Base-by-base conservation (phyloP, 1,284 basidiomycete genomes). In the Pseudomicrostroma phylloplanum region DNA sequence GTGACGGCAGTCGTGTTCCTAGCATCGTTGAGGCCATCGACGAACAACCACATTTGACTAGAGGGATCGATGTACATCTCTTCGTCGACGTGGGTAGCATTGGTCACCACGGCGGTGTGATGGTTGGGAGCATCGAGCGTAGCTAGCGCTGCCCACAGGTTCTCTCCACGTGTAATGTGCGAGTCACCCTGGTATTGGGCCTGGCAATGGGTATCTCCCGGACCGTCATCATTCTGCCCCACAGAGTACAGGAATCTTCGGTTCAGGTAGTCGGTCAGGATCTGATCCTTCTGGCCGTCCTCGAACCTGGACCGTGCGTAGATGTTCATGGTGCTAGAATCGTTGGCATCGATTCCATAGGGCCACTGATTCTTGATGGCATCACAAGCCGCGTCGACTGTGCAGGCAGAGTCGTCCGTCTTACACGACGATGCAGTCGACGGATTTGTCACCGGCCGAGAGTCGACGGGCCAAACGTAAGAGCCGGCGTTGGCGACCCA, bases 131-230 rank as follows among this genome's bases (percentile, higher is more conserved):
- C 51, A 26, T 26, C 13, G 13, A 25, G 13, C 40, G 36, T 23
- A 13, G 17, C 36, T 15, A 65, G 53, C 7, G 60, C 56, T 21
- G 26, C 55, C 40, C 58, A 55, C 57, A 74, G 63, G 65, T 76
- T 74, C 60, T 70, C 66, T 25, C 72, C 74, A 21, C 74, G 65
- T 1, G 59, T 60, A 2, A 74, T 56, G 54, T 76, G 74, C 56
- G 67, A 66, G 2, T 58, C 65, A 30, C 73, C 73, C 60, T 75
- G 68, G 63, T 69, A 70, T 48, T 67, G 66, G 0, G 73, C 73
- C 43, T 73, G 68, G 58, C 73, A 75, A 59, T 72, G 70, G 51
- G 65, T 66, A 61, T 75, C 73, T 46, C 73, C 73, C 7, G 53
- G 55, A 23, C 70, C 73, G 63, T 68, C 57, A 60, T 75, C 73